Conservation (phyloP, 1,284 basidiomycete species). For the Ustilago curta region DNA sequence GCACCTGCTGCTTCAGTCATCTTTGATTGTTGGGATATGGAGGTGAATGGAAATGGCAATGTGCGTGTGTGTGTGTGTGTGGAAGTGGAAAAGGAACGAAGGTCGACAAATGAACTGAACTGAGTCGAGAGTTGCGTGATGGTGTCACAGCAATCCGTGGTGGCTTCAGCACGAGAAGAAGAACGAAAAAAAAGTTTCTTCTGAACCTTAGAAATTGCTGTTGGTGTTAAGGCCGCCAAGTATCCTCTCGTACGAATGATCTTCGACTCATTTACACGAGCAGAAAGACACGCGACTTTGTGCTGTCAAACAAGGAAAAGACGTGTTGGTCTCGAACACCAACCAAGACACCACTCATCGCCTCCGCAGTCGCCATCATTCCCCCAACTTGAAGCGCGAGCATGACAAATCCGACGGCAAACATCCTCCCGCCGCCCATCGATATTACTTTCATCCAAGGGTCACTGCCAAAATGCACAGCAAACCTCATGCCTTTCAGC, state of each 20-base stretch:
- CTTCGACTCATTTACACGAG: constrained; percentile 15
- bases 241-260: constrained; percentile 10
- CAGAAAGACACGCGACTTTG: constrained; percentile 1
- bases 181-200: constrained; percentile 39
- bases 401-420: constrained; percentile 5
- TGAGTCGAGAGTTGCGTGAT: not conserved
- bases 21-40: constrained; percentile 14
- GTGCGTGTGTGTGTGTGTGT: too few relatives aligned
- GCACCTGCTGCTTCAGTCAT: constrained; percentile 67
- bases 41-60: not conserved
- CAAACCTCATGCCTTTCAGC: constrained; percentile 56
- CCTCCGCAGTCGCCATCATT: not conserved
- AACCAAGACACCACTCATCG: too few relatives aligned
- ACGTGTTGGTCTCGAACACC: constrained; percentile 32
- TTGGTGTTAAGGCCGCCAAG: not conserved
- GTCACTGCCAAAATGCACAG: constrained; percentile 14
- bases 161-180: not conserved
- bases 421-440: constrained; percentile 34
- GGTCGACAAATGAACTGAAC: not conserved
- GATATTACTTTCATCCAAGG: constrained; percentile 9
- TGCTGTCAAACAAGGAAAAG: not conserved
- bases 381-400: not conserved
- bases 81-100: constrained; percentile 4
- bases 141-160: not conserved
- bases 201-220: constrained; percentile 7